Percentiles rank a stretch among this genome's conserved stretches.
Conservation (phyloP, 768 basidiomycete genomes). For the Psilocybe azurescens region DNA sequence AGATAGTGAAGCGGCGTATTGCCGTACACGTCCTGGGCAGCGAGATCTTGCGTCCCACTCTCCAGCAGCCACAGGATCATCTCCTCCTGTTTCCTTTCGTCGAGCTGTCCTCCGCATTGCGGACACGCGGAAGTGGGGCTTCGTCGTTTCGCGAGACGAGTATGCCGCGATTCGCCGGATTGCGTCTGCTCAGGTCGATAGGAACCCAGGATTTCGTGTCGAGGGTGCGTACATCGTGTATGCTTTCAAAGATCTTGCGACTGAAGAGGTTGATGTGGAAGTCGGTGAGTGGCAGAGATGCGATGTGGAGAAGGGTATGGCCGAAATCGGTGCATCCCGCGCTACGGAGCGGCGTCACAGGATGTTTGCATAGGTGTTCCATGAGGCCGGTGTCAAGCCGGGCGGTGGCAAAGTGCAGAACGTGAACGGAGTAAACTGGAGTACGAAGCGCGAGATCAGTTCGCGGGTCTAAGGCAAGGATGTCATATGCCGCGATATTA, state of each 20-base stretch:
- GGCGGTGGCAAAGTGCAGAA: not conserved
- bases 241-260: not conserved
- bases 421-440: not conserved
- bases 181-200: not conserved
- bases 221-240: conserved; percentile 3
- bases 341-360: not conserved
- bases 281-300: not conserved
- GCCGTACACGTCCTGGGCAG: not conserved
- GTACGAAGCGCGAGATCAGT: not conserved
- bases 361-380: not conserved
- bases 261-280: conserved; percentile 1
- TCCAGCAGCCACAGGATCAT: not conserved
- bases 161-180: not conserved
- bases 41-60: not conserved
- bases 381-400: not conserved
- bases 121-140: not conserved
- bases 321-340: not conserved
- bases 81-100: not conserved
- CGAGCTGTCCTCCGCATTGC: not conserved
- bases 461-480: not conserved
- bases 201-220: not conserved
- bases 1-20: not conserved
- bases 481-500: not conserved
- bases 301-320: conserved; percentile 1
- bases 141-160: not conserved